Evolutionary conservation across 1,284 basidiomycete species (phyloP).

Genomic region (Cutaneotrichosporon sp.): DNA sequence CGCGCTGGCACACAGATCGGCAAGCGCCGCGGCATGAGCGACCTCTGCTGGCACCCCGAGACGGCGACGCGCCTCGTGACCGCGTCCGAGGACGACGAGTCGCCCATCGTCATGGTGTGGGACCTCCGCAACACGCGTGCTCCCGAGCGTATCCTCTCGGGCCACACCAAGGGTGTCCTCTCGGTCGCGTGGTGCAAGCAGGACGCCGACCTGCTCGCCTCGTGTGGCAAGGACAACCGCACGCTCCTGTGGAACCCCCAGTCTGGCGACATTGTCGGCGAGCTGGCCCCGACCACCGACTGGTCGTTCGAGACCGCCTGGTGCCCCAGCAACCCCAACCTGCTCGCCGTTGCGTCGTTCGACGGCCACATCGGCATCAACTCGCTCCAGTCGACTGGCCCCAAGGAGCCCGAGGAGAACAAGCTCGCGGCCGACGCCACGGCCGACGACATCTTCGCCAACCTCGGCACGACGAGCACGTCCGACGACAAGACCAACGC

Average conservation of each 20-base stretch:
- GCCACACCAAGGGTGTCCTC: slow-evolving; percentile 93
- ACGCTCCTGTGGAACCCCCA: slow-evolving; percentile 96
- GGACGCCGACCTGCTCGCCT: slow-evolving; percentile 88
- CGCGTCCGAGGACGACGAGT: slow-evolving; percentile 92
- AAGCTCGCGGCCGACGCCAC: slow-evolving; percentile 34
- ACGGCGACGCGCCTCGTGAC: slow-evolving; percentile 94
- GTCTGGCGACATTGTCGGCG: slow-evolving; percentile 85
- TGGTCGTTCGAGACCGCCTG: slow-evolving; percentile 99
- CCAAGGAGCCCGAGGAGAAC: slow-evolving; percentile 46
- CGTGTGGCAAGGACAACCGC: slow-evolving; percentile 96
- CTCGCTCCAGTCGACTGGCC: slow-evolving; percentile 89
- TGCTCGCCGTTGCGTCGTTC: slow-evolving; percentile 78
- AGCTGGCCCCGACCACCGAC: slow-evolving; percentile 90
- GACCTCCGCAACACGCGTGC: slow-evolving; percentile 95
- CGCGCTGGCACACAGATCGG: slow-evolving; percentile 71
- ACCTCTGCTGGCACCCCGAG: slow-evolving; percentile 97
- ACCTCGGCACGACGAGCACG: slow-evolving; percentile 70
- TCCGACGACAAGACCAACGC: slow-evolving; percentile 55
- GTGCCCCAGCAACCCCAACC: slow-evolving; percentile 92
- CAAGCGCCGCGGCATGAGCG: slow-evolving; percentile 87
- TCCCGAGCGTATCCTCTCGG: slow-evolving; percentile 89
- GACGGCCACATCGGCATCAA: slow-evolving; percentile 79
- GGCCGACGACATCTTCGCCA: slow-evolving; percentile 60
- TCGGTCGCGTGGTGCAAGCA: slow-evolving; percentile 96
- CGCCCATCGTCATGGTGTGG: slow-evolving; percentile 97